A percentile compares a stretch with the other conserved stretches of the same genome.
Conservation (phyloP, 495 filamentous ascomycete genomes). For the Lasiosphaeria hispida region DNA sequence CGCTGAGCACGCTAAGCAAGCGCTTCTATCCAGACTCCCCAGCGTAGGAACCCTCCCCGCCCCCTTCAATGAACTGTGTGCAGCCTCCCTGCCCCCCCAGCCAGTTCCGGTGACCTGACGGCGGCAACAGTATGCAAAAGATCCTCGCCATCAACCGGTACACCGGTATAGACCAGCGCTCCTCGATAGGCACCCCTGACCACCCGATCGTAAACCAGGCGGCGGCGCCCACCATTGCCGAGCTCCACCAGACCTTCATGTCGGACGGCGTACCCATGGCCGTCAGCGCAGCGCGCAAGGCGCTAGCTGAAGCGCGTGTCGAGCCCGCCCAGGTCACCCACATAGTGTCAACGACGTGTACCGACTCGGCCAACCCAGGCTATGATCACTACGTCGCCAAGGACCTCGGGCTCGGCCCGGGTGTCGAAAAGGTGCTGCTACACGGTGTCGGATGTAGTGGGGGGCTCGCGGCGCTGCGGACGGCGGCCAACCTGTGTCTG, state of each 20-base stretch:
- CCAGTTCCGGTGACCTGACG: not conserved
- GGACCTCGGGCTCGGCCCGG: constrained; percentile 46
- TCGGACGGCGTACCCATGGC: constrained; percentile 58
- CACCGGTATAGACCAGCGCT: constrained; percentile 62
- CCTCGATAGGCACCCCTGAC: constrained; percentile 56
- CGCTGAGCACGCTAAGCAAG: constrained; percentile 41
- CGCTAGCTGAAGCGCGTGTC: constrained; percentile 53
- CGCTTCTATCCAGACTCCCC: constrained; percentile 50
- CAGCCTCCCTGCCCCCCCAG: not conserved
- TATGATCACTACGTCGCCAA: constrained; percentile 63
- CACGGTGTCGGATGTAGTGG: constrained; percentile 66
- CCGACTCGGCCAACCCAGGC: constrained; percentile 65
- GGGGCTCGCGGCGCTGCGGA: constrained; percentile 60
- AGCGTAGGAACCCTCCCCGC: constrained; percentile 39
- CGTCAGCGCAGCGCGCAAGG: constrained; percentile 55
- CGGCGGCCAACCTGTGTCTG: constrained; percentile 59
- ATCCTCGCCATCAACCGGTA: constrained; percentile 61
- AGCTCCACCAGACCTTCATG: constrained; percentile 54
- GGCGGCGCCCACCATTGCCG: constrained; percentile 52
- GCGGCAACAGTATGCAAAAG: constrained; percentile 49
- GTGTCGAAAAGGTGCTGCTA: constrained; percentile 57
- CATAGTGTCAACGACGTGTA: constrained; percentile 64
- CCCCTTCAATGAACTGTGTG: not conserved
- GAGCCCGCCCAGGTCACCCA: constrained; percentile 56
- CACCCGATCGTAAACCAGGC: constrained; percentile 55